Evolutionary conservation across 345 rosid species (phyloP).

Genomic region (Brassica nigra): DNA sequence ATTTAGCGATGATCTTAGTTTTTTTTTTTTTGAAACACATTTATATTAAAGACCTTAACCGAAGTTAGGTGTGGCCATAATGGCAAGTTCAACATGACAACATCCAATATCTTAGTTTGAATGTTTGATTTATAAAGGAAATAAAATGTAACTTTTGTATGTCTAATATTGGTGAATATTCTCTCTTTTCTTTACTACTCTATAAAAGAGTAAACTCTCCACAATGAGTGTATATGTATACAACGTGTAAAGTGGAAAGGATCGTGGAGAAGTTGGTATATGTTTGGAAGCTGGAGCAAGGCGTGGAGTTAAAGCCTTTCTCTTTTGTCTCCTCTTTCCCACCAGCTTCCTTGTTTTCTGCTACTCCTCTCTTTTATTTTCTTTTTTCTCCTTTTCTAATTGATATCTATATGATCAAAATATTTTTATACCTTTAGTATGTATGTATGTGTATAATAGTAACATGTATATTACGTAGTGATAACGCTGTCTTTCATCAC

Average conservation of each 20-base stretch:
- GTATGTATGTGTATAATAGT: background rate
- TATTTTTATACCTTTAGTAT: background rate
- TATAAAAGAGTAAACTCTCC: background rate
- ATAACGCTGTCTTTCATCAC: background rate
- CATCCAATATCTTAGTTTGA: too few relatives aligned
- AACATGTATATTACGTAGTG: background rate
- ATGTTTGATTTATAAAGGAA: background rate
- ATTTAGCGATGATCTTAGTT: background rate
- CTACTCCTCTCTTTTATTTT: slow-evolving; percentile 36
- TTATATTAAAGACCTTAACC: too few relatives aligned
- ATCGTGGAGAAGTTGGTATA: slow-evolving; percentile 43
- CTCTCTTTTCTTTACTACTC: background rate
- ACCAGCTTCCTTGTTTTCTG: slow-evolving; percentile 47
- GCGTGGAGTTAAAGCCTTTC: slow-evolving; percentile 46
- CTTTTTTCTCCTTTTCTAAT: slow-evolving; percentile 7
- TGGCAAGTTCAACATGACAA: too few relatives aligned
- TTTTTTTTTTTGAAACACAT: background rate
- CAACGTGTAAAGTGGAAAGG: slow-evolving; percentile 10
- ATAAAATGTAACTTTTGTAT: background rate
- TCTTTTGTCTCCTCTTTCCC: slow-evolving; percentile 51
- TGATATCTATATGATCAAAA: slow-evolving; percentile 3
- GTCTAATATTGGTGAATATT: background rate
- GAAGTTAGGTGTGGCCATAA: too few relatives aligned
- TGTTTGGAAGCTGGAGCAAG: slow-evolving; percentile 48
- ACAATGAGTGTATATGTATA: background rate